Conservation (phyloP, 495 filamentous ascomycete species). For the Xylaria venustula region DNA sequence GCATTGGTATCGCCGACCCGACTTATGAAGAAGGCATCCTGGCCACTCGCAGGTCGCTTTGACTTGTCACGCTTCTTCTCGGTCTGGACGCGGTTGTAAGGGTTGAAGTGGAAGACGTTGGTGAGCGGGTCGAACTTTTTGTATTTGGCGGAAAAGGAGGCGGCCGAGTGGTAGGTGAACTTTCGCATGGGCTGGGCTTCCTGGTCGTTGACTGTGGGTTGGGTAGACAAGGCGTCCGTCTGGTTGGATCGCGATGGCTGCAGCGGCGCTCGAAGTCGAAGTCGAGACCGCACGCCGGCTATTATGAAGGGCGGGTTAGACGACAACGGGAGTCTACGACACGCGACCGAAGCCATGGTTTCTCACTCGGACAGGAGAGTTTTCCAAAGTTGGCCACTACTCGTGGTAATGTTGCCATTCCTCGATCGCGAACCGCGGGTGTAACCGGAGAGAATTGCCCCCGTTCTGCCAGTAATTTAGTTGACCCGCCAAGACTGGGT, state of each 20-base stretch:
- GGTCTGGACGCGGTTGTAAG: constrained; percentile 55
- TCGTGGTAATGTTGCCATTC: constrained; percentile 14
- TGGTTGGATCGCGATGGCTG: constrained; percentile 6
- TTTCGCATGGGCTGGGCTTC: constrained; percentile 21
- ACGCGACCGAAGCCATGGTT: constrained; percentile 19
- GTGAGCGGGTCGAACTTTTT: constrained; percentile 65
- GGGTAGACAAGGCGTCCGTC: constrained; percentile 19
- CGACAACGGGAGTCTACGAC: constrained; percentile 5
- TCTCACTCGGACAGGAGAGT: constrained; percentile 14
- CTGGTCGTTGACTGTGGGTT: constrained; percentile 16
- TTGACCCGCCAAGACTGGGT: constrained; percentile 9
- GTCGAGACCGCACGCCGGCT: not conserved
- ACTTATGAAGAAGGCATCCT: constrained; percentile 95
- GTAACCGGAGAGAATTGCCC: constrained; percentile 9
- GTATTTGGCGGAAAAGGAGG: constrained; percentile 76
- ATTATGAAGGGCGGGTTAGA: constrained; percentile 8
- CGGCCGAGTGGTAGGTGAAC: constrained; percentile 65
- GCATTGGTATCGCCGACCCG: constrained; percentile 58
- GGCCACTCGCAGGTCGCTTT: constrained; percentile 73
- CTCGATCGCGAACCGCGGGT: constrained; percentile 4
- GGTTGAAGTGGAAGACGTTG: constrained; percentile 76
- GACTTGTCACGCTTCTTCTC: constrained; percentile 50
- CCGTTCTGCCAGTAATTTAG: not conserved
- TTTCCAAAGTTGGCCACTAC: constrained; percentile 24
- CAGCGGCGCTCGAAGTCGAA: not conserved